Evolutionary conservation across 495 filamentous ascomycete species (phyloP).

Genomic region (Pseudevernia furfuracea): DNA sequence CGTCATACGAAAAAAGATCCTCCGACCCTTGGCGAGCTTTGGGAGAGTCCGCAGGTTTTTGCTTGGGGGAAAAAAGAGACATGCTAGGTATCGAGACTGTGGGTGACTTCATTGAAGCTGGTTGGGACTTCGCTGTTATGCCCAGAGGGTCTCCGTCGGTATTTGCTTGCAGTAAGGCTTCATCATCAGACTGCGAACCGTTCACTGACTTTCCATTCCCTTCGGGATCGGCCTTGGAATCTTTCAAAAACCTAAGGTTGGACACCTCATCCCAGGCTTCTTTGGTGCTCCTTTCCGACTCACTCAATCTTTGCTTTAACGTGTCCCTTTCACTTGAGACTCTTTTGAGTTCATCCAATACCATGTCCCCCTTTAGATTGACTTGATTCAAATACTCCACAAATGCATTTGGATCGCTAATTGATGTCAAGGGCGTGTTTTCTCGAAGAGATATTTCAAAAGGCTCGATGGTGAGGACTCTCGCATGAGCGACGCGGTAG

Average conservation of each 20-base stretch:
- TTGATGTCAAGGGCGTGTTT: conserved; percentile 81
- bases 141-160: conserved; percentile 21
- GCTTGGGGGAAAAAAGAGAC: conserved; percentile 42
- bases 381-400: conserved; percentile 93
- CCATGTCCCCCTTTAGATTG: conserved; percentile 77
- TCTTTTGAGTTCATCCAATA: conserved; percentile 85
- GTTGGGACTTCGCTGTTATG: conserved; percentile 25
- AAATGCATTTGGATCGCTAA: conserved; percentile 73
- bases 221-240: conserved; percentile 19
- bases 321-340: conserved; percentile 74
- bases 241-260: conserved; percentile 39
- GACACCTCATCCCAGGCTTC: conserved; percentile 47
- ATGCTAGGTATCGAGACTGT: conserved; percentile 22
- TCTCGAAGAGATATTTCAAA: conserved; percentile 88
- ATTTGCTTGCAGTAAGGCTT: conserved; percentile 19
- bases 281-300: conserved; percentile 57
- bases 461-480: conserved; percentile 75
- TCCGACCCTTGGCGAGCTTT: conserved; percentile 46
- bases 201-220: conserved; percentile 24
- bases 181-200: conserved; percentile 21
- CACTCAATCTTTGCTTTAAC: conserved; percentile 65
- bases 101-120: conserved; percentile 23
- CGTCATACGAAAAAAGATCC: conserved; percentile 85
- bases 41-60: conserved; percentile 34
- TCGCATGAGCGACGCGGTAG: conserved; percentile 81